Evolutionary conservation across 129 eudicot species (phyloP), one percentile per base, ranked within the genome.

Genomic region (Helianthus tuberosus): DNA sequence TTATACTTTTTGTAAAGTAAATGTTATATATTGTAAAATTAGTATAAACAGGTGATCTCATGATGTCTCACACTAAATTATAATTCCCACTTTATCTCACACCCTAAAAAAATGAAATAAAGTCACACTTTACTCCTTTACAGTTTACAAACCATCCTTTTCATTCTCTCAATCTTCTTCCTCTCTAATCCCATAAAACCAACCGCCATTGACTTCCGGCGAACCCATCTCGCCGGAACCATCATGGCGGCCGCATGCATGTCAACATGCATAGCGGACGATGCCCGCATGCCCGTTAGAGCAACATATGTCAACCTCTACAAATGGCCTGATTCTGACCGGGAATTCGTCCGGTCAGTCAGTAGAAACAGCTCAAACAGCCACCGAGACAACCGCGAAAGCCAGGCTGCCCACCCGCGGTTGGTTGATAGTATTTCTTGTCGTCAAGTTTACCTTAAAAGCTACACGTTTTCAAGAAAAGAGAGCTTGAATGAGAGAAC

Each of bases 311-410:
- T 83, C 0, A 92, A 89, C 84, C 89, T 92, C 29, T 84, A 89
- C 85, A 92, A 88, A 72, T 89, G 98, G 93, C 96, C 97, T 1
- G 96, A 92, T 69, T 89, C 97, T 2, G 97, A 92, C 64, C 90
- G 82, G 14, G 89, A 82, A 61, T 92, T 92, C 50, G 87, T 92
- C 12, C 72, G 93, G 20, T 92, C 98, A 0, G 80, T 87, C 11
- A 89, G 96, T 72, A 72, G 57, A 14, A 74, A 58, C 63, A 75
- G 91, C 51, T 74, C 36, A 32, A 32, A 32, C 4, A 3, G 36
- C 36, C 36, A 32, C 36, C 5, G 36, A 5, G 36, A 32, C 36
- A 32, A 68, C 15, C 64, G 54, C 15, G 51, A 58, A 17, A 38
- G 32, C 39, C 67, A 55, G 9, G 54, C n/a, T 5, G 72, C 68